phyloP scores from a whole-genome alignment of 345 rosid species.

The Mangifera indica region DNA sequence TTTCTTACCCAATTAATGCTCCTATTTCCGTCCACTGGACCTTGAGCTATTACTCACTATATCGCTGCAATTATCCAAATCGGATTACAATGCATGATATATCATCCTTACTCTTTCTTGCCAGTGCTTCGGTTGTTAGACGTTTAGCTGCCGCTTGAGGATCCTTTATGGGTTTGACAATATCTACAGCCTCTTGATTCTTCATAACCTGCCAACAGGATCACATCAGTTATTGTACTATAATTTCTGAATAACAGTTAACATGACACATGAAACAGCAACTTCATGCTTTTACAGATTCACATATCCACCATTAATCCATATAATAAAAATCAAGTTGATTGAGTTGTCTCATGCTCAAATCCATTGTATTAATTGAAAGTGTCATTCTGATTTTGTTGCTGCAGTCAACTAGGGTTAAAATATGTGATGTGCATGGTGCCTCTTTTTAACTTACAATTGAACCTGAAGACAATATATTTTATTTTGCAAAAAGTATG shows the following conservation, averaged over 20 bases:
- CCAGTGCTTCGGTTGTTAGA: slow-evolving; percentile 49
- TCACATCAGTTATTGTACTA: slow-evolving; percentile 2
- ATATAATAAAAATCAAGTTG: too few relatives aligned
- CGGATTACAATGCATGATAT: slow-evolving; percentile 64
- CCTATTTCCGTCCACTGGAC: too few relatives aligned
- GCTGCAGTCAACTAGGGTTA: too few relatives aligned
- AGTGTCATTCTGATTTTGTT: too few relatives aligned
- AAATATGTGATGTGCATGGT: too few relatives aligned
- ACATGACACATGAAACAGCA: neutral
- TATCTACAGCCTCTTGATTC: slow-evolving; percentile 45
- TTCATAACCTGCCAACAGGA: slow-evolving; percentile 38
- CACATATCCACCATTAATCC: neutral
- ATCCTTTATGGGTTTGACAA: slow-evolving; percentile 49
- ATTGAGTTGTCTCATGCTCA: too few relatives aligned
- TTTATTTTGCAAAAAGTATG: too few relatives aligned
- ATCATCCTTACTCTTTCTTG: slow-evolving; percentile 58
- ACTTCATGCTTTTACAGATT: neutral
- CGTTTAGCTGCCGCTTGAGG: slow-evolving; percentile 60
- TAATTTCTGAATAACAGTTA: neutral
- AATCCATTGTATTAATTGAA: too few relatives aligned
- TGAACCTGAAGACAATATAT: too few relatives aligned
- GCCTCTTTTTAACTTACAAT: too few relatives aligned
- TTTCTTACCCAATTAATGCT: slow-evolving; percentile 17
- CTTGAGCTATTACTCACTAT: neutral
- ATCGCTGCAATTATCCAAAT: slow-evolving; percentile 32